Conservation (phyloP, 106 monocot genomes). For the Dendrobium nobile region DNA sequence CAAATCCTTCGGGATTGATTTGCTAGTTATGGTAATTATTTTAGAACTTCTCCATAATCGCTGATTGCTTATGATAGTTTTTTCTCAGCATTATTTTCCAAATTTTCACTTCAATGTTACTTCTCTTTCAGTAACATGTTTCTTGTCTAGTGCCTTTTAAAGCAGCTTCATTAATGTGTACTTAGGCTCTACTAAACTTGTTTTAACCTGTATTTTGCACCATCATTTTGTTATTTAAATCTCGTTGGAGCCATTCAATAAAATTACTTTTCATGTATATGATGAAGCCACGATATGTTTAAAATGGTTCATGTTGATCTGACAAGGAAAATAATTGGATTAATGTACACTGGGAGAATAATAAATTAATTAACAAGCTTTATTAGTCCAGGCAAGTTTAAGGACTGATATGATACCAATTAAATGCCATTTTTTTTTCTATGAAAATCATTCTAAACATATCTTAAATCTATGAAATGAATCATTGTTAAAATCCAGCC, state of each 20-base stretch:
- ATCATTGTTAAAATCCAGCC: not conserved
- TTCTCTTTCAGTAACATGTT: not conserved
- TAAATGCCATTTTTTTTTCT: not conserved
- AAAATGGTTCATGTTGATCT: not conserved
- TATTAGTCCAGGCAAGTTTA: not conserved
- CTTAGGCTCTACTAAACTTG: not conserved
- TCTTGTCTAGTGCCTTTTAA: not conserved
- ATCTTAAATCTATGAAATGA: not conserved
- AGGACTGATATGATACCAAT: not conserved
- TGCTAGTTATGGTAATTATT: not conserved
- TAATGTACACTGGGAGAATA: not conserved
- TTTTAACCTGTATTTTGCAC: not conserved
- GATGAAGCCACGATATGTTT: not conserved
- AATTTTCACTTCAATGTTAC: not conserved
- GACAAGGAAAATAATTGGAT: not conserved
- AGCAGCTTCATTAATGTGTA: not conserved
- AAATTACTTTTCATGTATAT: not conserved
- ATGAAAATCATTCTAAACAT: not conserved
- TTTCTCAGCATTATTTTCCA: not conserved
- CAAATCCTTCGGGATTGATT: not conserved
- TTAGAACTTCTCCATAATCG: not conserved
- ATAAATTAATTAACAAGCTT: not conserved
- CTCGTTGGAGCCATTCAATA: not conserved
- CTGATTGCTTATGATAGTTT: not conserved
- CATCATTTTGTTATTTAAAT: not conserved